Base-by-base conservation (phyloP, 192 early-diverging fungal genomes). In the Chytriomyces sp. region DNA sequence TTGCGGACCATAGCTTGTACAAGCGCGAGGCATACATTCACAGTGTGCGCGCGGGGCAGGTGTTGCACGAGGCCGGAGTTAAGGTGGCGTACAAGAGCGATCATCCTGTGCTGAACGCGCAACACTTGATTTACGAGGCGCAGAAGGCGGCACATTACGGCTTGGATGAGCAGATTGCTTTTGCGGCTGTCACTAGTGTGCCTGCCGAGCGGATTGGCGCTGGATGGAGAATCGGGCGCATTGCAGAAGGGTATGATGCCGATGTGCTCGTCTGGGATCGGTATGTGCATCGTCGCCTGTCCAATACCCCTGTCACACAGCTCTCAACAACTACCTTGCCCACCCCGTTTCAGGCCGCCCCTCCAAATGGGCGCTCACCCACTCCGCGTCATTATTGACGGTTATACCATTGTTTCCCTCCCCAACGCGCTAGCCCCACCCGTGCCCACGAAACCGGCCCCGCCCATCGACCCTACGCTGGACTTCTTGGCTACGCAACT, bases 251-350 rank as follows among this genome's bases (percentile, higher is more conserved):
- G n/a, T 91, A 89, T 74, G 92, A 94, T 81, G 92, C 92, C 22
- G 92, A 94, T 77, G 74, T 92, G 30, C 88, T 93, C 5, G 81
- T 94, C 57, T 94, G 92, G 92, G 82, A 90, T 40, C 38, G 57
- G 26, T 57, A 66, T 8, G 17, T 22, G 31, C 14, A 26, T 0
- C 28, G 1, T 19, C 25, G 10, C 30, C 25, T 57, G 19, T 22
- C 26, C 22, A 58, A 26, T 19, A 49, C 22, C n/a, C 30, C 25
- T 57, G 19, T 22, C 26, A 12, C 14, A 26, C 12, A 49, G 12
- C 22, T 49, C 14, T 44, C 41, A 44, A 44, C 7, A 44, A 44
- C 41, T 44, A 44, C 10, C 10, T n/a, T 28, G 7, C 31, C 25
- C 31, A 58, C 25, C 25, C 31, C 34, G 26, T 39, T 49, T 14